Base-by-base conservation (phyloP, 169 alveolate genomes). In the Plasmodium fragile region DNA sequence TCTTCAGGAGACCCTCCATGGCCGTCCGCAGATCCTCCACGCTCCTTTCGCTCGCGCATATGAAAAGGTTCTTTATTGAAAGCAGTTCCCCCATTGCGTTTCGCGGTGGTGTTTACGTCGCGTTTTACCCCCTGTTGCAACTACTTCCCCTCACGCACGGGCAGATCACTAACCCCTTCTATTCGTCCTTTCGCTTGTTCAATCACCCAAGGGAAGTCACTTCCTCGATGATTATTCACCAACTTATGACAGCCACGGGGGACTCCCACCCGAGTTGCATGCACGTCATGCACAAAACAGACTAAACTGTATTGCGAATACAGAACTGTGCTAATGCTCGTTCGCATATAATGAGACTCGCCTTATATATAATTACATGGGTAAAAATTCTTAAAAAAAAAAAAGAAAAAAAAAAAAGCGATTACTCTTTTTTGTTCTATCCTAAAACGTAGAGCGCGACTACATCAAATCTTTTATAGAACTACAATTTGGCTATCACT, bases 11-110 rank as follows among this genome's bases (percentile, higher is more conserved):
- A 0, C 90, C 81, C 22, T 87, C 89, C 71, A 87, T 87, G 18
- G 81, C 93, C 7, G 43, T 49, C 70, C 49, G 79, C 25, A 87
- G 36, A n/a, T 87, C 93, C 16, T 87, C 93, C 16, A 87, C 93
- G 41, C 81, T 87, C 22, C 81, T 87, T 55, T 87, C 93, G 49
- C 78, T 78, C 34, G 93, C 34, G 36, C 93, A 77, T 41, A 87
- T 87, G 71, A 87, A 87, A 32, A 87, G 49, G 49, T 87, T 87
- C 45, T 78, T 87, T 87, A 87, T 65, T 2, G 82, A 41, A 22
- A 87, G 28, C n/a, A 87, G 52, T n/a, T 87, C 93, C 34, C 77
- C 81, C 93, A 87, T 87, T 82, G 7, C 7, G 59, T 13, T 45
- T 2, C n/a, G 55, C 55, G 4, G 55, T 11, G 2, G 5, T 7